Evolutionary conservation across 129 eudicot species (phyloP).

Genomic region (Arctium lappa): DNA sequence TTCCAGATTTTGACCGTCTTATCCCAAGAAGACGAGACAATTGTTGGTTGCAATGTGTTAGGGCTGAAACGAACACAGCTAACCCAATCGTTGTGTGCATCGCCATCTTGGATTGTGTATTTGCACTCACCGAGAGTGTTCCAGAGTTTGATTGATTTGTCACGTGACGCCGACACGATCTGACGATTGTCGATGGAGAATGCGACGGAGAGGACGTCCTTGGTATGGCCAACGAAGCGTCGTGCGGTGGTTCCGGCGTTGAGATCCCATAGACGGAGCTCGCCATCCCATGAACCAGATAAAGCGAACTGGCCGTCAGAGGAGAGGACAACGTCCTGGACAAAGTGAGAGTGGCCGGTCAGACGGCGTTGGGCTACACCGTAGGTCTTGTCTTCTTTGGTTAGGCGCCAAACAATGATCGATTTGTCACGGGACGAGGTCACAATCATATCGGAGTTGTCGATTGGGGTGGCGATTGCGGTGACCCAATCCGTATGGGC

Average conservation of each 20-base stretch:
- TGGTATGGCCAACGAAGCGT: constrained; percentile 74
- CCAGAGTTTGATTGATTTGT: constrained; percentile 70
- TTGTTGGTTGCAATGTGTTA: constrained; percentile 55
- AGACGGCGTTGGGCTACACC: constrained; percentile 71
- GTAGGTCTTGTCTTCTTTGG: constrained; percentile 52
- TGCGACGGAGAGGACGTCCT: constrained; percentile 71
- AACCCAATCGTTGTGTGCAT: constrained; percentile 70
- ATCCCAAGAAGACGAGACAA: constrained; percentile 66
- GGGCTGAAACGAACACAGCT: constrained; percentile 74
- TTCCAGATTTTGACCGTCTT: constrained; percentile 71
- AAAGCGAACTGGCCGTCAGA: constrained; percentile 85
- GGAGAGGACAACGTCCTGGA: constrained; percentile 75
- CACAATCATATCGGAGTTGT: constrained; percentile 74
- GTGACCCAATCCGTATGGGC: constrained; percentile 83
- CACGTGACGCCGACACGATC: constrained; percentile 71
- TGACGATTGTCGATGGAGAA: constrained; percentile 75
- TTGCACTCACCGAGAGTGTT: constrained; percentile 83
- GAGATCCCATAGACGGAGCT: constrained; percentile 80
- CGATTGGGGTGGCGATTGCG: constrained; percentile 73
- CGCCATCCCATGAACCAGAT: constrained; percentile 82
- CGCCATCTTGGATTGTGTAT: constrained; percentile 70
- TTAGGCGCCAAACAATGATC: constrained; percentile 51
- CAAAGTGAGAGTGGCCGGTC: constrained; percentile 79
- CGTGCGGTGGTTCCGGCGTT: constrained; percentile 67
- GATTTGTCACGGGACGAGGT: constrained; percentile 73